Conservation (phyloP, 257 asterid species). For the Pogostemon cablin region DNA sequence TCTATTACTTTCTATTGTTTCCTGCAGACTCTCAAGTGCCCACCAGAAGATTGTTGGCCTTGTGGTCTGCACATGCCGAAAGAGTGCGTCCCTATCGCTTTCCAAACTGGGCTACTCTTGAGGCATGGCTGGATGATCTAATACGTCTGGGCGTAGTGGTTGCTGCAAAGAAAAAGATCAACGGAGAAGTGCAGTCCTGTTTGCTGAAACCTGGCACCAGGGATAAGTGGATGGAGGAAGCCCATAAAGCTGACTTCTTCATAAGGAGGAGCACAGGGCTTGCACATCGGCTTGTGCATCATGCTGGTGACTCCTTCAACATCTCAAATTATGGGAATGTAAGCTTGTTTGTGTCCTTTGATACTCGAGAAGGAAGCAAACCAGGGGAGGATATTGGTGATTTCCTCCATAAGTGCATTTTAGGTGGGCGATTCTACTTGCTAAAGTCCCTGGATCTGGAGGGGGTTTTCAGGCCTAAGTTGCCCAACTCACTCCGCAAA, state of each 20-base stretch:
- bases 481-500: conserved; percentile 27
- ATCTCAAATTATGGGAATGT: background rate
- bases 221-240: background rate
- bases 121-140: conserved; percentile 2
- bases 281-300: conserved; percentile 24
- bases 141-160: background rate
- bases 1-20: conserved; percentile 27
- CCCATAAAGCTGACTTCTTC: conserved; percentile 6
- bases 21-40: conserved; percentile 27
- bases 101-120: background rate
- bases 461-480: conserved; percentile 33
- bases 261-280: background rate
- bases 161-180: background rate
- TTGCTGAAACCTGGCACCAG: background rate
- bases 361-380: conserved; percentile 31
- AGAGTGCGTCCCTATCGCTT: background rate
- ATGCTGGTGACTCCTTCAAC: background rate
- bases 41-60: conserved; percentile 27
- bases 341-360: conserved; percentile 34
- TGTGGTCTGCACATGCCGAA: conserved; percentile 40
- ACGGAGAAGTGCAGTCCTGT: conserved; percentile 26
- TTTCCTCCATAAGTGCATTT: conserved; percentile 37
- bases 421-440: conserved; percentile 27
- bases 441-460: conserved; percentile 40
- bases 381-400: conserved; percentile 37